phyloP scores from a whole-genome alignment of 2,329 filamentous ascomycete genomes.

The Sporothrix schenckii region DNA sequence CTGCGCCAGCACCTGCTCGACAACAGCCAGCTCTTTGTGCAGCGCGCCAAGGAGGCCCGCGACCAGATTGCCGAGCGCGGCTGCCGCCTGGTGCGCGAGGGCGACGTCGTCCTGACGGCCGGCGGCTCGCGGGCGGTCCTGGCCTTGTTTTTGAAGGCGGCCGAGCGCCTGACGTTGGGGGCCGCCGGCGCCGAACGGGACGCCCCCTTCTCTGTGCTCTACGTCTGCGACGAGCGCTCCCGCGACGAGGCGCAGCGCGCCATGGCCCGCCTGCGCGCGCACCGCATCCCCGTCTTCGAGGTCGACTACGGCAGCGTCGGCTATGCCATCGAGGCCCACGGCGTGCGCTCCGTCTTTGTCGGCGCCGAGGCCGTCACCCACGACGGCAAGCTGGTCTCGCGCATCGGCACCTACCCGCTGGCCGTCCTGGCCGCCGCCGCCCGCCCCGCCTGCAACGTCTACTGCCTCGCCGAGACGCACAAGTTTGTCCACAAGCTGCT shows the following conservation, averaged over 20 bases:
- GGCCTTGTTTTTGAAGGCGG: conserved; percentile 73
- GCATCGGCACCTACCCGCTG: conserved; percentile 84
- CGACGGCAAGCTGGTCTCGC: conserved; percentile 88
- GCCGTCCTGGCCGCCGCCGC: conserved; percentile 74
- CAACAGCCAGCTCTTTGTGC: conserved; percentile 85
- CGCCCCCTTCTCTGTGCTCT: conserved; percentile 75
- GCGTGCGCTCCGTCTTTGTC: conserved; percentile 69
- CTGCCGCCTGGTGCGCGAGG: conserved; percentile 75
- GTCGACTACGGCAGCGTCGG: conserved; percentile 76
- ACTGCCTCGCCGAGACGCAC: conserved; percentile 92
- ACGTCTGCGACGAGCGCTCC: conserved; percentile 63
- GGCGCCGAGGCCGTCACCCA: conserved; percentile 87
- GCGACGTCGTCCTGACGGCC: conserved; percentile 82
- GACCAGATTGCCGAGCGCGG: conserved; percentile 81
- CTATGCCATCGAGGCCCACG: conserved; percentile 68
- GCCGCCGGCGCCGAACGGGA: conserved; percentile 35
- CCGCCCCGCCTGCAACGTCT: conserved; percentile 62
- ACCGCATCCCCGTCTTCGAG: conserved; percentile 80
- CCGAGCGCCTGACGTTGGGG: conserved; percentile 54
- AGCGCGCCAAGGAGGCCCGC: conserved; percentile 80
- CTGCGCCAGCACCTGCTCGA: conserved; percentile 80
- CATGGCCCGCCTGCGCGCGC: conserved; percentile 70
- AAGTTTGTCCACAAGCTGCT: conserved; percentile 93
- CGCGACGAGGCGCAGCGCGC: conserved; percentile 67
- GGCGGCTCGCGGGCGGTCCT: conserved; percentile 85